phyloP scores from a whole-genome alignment of 805 yeast genomes.

The Wickerhamomyces xylosicus region DNA sequence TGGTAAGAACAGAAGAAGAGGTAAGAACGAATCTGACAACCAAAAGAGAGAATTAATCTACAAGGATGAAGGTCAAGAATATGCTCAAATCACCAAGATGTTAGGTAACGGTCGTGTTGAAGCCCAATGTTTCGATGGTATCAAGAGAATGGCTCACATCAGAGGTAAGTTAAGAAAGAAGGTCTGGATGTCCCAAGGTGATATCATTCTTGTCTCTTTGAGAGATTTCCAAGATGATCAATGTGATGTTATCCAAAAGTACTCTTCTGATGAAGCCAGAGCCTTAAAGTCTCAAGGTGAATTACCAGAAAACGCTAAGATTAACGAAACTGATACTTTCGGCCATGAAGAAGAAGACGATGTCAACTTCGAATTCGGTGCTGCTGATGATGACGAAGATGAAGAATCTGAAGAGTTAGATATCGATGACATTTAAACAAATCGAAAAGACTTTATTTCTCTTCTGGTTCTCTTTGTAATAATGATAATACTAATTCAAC shows the following conservation, averaged over 20 bases:
- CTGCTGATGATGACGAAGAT: slow-evolving; percentile 72
- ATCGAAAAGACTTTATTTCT: not conserved
- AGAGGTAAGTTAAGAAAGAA: slow-evolving; percentile 99
- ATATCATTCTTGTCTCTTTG: slow-evolving; percentile 86
- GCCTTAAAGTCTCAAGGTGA: slow-evolving; percentile 92
- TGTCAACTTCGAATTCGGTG: slow-evolving; percentile 96
- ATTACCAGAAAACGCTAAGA: slow-evolving; percentile 93
- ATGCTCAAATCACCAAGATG: slow-evolving; percentile 97
- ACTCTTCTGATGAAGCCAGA: slow-evolving; percentile 96
- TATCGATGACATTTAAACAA: slow-evolving; percentile 80
- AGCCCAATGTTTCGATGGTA: slow-evolving; percentile 91
- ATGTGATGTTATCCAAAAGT: slow-evolving; percentile 96
- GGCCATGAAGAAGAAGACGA: slow-evolving; percentile 97
- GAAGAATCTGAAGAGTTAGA: slow-evolving; percentile 66
- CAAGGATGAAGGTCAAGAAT: slow-evolving; percentile 96
- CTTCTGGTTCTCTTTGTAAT: not conserved
- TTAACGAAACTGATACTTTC: slow-evolving; percentile 94
- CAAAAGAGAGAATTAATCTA: slow-evolving; percentile 90
- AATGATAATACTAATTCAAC: not conserved
- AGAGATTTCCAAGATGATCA: slow-evolving; percentile 98
- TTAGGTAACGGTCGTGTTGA: slow-evolving; percentile 97
- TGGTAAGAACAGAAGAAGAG: slow-evolving; percentile 92
- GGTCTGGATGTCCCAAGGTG: slow-evolving; percentile 99
- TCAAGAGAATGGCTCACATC: slow-evolving; percentile 90
- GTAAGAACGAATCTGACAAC: slow-evolving; percentile 86